These are phyloP conservation scores for Globisporangium paroecandrum DNA, from an alignment of 352 stramenopile genomes.

Conservation along the genomic window DNA sequence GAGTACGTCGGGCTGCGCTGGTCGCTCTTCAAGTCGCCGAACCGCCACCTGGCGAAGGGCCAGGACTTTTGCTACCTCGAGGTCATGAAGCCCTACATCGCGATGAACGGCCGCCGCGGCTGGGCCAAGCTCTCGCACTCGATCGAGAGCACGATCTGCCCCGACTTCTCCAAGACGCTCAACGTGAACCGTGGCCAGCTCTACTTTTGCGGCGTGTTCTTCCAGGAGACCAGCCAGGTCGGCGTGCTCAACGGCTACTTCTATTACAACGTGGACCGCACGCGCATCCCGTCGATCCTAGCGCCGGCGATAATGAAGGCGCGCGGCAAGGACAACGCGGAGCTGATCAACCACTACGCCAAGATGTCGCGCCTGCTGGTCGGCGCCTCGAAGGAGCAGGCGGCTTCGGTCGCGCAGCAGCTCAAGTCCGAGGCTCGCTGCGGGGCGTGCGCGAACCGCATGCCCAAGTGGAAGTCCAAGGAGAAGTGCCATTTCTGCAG, in stretches of 20 bases:
- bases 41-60: slow-evolving; percentile 43
- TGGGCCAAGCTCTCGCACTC: slow-evolving; percentile 74
- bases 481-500: slow-evolving; percentile 56
- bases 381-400: slow-evolving; percentile 26
- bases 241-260: slow-evolving; percentile 54
- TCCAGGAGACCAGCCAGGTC: slow-evolving; percentile 51
- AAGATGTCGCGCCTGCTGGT: slow-evolving; percentile 48
- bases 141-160: slow-evolving; percentile 59
- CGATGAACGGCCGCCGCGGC: slow-evolving; percentile 46
- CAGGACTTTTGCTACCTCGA: slow-evolving; percentile 81
- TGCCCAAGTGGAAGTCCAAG: slow-evolving; percentile 58
- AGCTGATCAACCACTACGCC: slow-evolving; percentile 70
- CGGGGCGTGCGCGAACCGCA: slow-evolving; percentile 51
- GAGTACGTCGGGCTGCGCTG: slow-evolving; percentile 65
- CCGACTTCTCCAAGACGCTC: slow-evolving; percentile 36
- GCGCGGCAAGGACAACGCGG: slow-evolving; percentile 51
- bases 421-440: slow-evolving; percentile 58
- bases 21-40: slow-evolving; percentile 64
- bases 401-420: slow-evolving; percentile 37
- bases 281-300: slow-evolving; percentile 41
- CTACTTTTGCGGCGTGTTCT: slow-evolving; percentile 65
- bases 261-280: slow-evolving; percentile 55
- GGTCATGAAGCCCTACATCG: slow-evolving; percentile 63
- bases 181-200: slow-evolving; percentile 51
- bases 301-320: slow-evolving; percentile 52